A percentile compares a stretch with the other conserved stretches of the same genome.
phyloP scores from a whole-genome alignment of 805 yeast genomes.

The Candida boidinii region DNA sequence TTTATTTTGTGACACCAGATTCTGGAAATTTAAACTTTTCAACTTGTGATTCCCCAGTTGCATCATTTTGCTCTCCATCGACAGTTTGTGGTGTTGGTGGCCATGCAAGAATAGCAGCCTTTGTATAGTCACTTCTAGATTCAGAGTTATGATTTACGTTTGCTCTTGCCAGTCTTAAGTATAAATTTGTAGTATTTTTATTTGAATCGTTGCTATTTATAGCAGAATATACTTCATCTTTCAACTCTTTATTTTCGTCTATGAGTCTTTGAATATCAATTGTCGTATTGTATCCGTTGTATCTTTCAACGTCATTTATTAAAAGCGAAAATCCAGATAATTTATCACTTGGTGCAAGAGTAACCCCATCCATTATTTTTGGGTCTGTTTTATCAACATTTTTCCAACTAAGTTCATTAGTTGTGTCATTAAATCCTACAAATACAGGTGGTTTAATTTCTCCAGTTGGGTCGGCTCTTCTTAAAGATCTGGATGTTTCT shows the following conservation, averaged over 20 bases:
- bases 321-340: conserved; percentile 54
- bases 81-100: too few relatives aligned
- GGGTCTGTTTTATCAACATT: conserved; percentile 8
- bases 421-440: conserved; percentile 19
- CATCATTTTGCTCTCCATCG: too few relatives aligned
- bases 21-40: background rate
- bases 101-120: conserved; percentile 51
- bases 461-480: conserved; percentile 69
- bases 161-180: conserved; percentile 49
- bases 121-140: conserved; percentile 52
- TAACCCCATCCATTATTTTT: conserved; percentile 14
- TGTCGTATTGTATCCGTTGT: conserved; percentile 42
- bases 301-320: conserved; percentile 73
- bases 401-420: conserved; percentile 28
- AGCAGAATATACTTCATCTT: conserved; percentile 23
- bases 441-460: conserved; percentile 43
- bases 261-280: conserved; percentile 33
- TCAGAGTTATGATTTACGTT: conserved; percentile 25
- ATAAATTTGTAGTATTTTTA: conserved; percentile 28
- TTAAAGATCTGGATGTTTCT: conserved; percentile 60
- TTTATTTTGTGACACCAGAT: background rate
- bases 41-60: too few relatives aligned
- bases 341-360: conserved; percentile 17
- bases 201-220: conserved; percentile 11
- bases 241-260: conserved; percentile 19